phyloP scores from a whole-genome alignment of 1,284 basidiomycete species.

The Boletellus deceptivus region DNA sequence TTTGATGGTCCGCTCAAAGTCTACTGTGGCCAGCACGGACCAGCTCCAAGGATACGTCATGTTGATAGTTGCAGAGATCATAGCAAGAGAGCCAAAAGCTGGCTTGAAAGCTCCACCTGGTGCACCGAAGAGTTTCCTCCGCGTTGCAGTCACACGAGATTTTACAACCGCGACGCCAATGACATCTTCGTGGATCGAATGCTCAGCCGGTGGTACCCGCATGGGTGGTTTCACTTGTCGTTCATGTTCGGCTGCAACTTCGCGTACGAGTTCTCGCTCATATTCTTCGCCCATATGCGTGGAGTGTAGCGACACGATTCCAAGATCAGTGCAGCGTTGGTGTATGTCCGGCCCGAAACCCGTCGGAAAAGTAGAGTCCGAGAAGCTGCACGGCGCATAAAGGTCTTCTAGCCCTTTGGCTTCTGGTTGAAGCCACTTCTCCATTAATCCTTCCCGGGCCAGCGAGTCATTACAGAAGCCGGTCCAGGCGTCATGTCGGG shows the following conservation, averaged over 20 bases:
- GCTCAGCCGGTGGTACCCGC: constrained; percentile 13
- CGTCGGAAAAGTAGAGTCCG: not conserved
- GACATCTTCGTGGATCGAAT: constrained; percentile 17
- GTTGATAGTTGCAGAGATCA: constrained; percentile 1
- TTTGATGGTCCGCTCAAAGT: constrained; percentile 22
- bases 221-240: constrained; percentile 36
- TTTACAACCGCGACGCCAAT: constrained; percentile 19
- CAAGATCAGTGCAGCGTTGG: constrained; percentile 29
- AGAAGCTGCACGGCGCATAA: constrained; percentile 25
- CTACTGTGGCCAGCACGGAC: constrained; percentile 24
- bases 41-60: constrained; percentile 16
- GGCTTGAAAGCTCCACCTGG: not conserved
- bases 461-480: constrained; percentile 10
- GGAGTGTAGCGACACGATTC: constrained; percentile 15
- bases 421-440: constrained; percentile 39
- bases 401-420: constrained; percentile 38
- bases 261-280: constrained; percentile 34
- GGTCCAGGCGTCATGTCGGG: constrained; percentile 35
- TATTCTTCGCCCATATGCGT: constrained; percentile 28
- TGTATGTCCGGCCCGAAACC: constrained; percentile 25
- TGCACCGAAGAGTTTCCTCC: not conserved
- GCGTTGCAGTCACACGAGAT: constrained; percentile 12
- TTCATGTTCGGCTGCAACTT: constrained; percentile 11
- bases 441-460: constrained; percentile 13
- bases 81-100: constrained; percentile 5